Evolutionary conservation across 2,329 filamentous ascomycete genomes (phyloP).

Genomic region (Aspergillus tamarii): DNA sequence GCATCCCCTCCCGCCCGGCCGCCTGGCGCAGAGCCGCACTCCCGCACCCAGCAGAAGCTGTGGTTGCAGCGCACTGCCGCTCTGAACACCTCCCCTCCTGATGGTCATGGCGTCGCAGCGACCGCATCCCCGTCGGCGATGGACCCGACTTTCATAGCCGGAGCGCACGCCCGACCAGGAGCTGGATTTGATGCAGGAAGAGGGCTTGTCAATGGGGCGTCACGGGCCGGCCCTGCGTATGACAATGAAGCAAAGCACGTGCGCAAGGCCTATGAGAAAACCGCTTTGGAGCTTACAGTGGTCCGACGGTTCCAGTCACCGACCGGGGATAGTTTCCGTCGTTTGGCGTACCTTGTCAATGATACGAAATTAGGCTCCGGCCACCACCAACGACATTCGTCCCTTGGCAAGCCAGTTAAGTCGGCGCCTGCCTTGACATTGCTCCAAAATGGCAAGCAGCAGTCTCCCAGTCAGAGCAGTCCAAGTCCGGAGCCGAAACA

Average conservation of each 20-base stretch:
- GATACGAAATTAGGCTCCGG: slow-evolving; percentile 20
- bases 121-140: slow-evolving; percentile 38
- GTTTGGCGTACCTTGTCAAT: slow-evolving; percentile 36
- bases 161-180: slow-evolving; percentile 34
- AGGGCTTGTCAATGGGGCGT: slow-evolving; percentile 33
- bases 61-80: slow-evolving; percentile 52
- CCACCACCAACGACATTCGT: slow-evolving; percentile 21
- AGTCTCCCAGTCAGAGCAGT: slow-evolving; percentile 19
- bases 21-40: slow-evolving; percentile 43
- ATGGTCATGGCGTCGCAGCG: slow-evolving; percentile 38
- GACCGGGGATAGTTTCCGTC: slow-evolving; percentile 46
- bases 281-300: slow-evolving; percentile 46
- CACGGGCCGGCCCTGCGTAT: slow-evolving; percentile 32
- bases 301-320: slow-evolving; percentile 51
- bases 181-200: slow-evolving; percentile 34
- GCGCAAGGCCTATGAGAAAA: slow-evolving; percentile 50
- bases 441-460: slow-evolving; percentile 30
- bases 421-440: slow-evolving; percentile 39
- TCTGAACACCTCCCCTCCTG: slow-evolving; percentile 48
- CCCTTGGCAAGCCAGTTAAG: slow-evolving; percentile 37
- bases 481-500: slow-evolving; percentile 29
- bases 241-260: slow-evolving; percentile 44
- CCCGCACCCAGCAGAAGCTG: slow-evolving; percentile 53
- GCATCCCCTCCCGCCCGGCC: slow-evolving; percentile 38
- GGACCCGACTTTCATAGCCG: slow-evolving; percentile 38